Evolutionary conservation across 352 stramenopile genomes (phyloP).

Genomic region (Phytophthora podocarpi): DNA sequence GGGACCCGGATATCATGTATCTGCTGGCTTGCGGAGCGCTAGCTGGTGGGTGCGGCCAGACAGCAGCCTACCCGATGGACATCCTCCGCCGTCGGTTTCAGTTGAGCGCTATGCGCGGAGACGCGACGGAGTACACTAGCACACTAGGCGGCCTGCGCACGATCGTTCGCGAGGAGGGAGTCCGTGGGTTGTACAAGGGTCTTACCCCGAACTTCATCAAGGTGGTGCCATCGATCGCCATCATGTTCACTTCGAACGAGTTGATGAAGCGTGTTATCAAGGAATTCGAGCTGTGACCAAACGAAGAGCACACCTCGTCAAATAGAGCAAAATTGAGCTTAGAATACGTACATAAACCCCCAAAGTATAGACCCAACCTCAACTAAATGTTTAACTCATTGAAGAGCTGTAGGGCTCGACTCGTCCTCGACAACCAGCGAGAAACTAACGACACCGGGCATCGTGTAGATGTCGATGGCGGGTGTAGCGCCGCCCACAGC

Average conservation of each 20-base stretch:
- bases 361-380: no score
- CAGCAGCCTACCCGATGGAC: constrained; percentile 77
- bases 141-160: constrained; percentile 51
- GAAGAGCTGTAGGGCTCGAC: constrained; percentile 8
- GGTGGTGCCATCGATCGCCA: constrained; percentile 79
- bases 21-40: constrained; percentile 64
- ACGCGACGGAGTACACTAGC: constrained; percentile 46
- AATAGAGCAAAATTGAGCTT: constrained; percentile 24
- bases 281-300: constrained; percentile 28
- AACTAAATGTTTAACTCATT: no score
- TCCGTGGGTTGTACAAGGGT: constrained; percentile 71
- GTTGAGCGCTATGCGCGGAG: constrained; percentile 49
- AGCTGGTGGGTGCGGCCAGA: constrained; percentile 73
- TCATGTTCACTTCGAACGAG: constrained; percentile 86
- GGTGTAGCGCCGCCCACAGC: constrained; percentile 62
- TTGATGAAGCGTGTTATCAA: constrained; percentile 57
- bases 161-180: constrained; percentile 60
- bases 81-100: constrained; percentile 79
- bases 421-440: constrained; percentile 60
- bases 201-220: constrained; percentile 77
- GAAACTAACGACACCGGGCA: constrained; percentile 85
- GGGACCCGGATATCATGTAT: constrained; percentile 58
- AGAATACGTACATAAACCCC: constrained; percentile 32
- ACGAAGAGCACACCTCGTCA: not conserved
- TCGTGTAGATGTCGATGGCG: constrained; percentile 77